phyloP scores from a whole-genome alignment of 345 rosid genomes.

The Sisymbrium altissimum region DNA sequence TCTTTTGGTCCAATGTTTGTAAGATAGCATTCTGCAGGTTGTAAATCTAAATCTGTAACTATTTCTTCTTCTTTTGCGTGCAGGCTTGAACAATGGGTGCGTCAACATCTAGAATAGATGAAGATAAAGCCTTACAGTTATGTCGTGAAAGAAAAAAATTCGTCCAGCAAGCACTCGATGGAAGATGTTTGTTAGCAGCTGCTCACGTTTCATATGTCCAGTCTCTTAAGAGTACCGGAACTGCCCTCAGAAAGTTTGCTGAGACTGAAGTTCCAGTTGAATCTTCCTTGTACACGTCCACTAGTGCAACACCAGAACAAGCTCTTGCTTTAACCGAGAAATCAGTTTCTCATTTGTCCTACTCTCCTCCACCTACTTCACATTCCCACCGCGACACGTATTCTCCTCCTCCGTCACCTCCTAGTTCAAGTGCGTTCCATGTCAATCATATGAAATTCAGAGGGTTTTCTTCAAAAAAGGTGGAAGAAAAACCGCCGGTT shows the following conservation, averaged over 20 bases:
- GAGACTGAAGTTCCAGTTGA: conserved; percentile 72
- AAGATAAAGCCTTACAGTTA: conserved; percentile 81
- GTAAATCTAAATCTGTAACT: background rate
- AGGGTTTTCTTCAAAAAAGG: conserved; percentile 54
- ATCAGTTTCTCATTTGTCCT: conserved; percentile 55
- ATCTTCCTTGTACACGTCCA: conserved; percentile 79
- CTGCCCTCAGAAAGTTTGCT: conserved; percentile 70
- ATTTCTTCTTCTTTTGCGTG: background rate
- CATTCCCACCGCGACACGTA: conserved; percentile 50
- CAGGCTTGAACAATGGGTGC: conserved; percentile 55
- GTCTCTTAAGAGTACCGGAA: conserved; percentile 66
- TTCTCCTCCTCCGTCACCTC: conserved; percentile 70
- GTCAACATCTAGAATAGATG: conserved; percentile 65
- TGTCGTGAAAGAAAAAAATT: conserved; percentile 88
- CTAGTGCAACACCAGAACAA: conserved; percentile 76
- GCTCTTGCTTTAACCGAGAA: conserved; percentile 57
- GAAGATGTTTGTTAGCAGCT: conserved; percentile 78
- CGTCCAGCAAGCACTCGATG: conserved; percentile 89
- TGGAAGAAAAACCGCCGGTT: conserved; percentile 71
- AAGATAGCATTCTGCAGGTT: background rate
- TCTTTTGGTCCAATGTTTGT: background rate
- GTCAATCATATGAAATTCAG: conserved; percentile 65
- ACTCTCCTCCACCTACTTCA: conserved; percentile 60
- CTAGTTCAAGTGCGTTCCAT: conserved; percentile 46
- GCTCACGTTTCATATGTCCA: conserved; percentile 72